phyloP scores from a whole-genome alignment of 805 yeast genomes.

The Saccharomycopsis synnaedendra region DNA sequence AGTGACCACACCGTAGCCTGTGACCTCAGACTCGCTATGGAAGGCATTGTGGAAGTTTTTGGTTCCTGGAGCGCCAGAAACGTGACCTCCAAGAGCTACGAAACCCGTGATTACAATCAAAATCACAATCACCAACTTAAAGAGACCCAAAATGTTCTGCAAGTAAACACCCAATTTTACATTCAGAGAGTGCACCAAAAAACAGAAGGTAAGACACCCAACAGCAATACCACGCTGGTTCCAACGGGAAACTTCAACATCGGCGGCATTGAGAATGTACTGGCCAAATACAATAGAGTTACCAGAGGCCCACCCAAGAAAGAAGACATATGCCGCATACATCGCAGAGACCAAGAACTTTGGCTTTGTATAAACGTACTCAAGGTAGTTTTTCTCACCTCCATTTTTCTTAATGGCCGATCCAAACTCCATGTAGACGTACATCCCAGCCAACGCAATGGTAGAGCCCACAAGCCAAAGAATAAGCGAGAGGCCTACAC shows the following conservation, averaged over 20 bases:
- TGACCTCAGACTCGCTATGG: conserved; percentile 27
- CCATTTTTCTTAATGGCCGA: conserved; percentile 72
- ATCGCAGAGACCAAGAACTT: conserved; percentile 52
- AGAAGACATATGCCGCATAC: conserved; percentile 61
- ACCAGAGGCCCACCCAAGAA: conserved; percentile 81
- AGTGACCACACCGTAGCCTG: conserved; percentile 60
- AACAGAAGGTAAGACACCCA: conserved; percentile 62
- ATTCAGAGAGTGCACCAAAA: conserved; percentile 46
- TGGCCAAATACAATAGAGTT: conserved; percentile 74
- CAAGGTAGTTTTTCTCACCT: conserved; percentile 77
- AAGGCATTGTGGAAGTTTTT: conserved; percentile 53
- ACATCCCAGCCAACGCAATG: conserved; percentile 52
- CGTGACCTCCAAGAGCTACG: conserved; percentile 72
- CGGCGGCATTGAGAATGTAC: conserved; percentile 66
- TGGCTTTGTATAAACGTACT: conserved; percentile 59
- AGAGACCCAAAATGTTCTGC: conserved; percentile 55
- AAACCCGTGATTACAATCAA: conserved; percentile 71
- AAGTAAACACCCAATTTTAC: conserved; percentile 57
- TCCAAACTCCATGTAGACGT: conserved; percentile 75
- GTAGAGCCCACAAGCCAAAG: conserved; percentile 69
- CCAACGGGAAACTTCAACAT: conserved; percentile 58
- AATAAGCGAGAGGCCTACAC: conserved; percentile 60
- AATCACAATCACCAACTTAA: conserved; percentile 60
- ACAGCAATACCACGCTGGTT: conserved; percentile 67
- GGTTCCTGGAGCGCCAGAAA: conserved; percentile 39